Evolutionary conservation across 2,329 filamentous ascomycete species (phyloP), one percentile per base, ranked within the genome.

Genomic region (Xylaria sp.): DNA sequence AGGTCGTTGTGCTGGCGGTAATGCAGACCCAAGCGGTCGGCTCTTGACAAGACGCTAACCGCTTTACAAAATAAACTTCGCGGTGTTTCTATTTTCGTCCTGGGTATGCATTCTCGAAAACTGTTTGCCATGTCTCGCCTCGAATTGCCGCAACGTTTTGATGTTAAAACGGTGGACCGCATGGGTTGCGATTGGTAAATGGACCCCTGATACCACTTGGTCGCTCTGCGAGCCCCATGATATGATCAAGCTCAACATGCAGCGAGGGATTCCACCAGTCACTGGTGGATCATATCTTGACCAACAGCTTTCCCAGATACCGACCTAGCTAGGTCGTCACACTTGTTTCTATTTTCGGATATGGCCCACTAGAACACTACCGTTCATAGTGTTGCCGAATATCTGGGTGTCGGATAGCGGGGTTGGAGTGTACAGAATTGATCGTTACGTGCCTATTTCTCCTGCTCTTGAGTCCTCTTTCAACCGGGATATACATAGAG

Each of bases 331-430:
- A 27, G 24, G 24, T 55, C 42, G 53, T 63, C 61, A 48, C 53
- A 57, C 39, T 48, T 39, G 34, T 58, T 66, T 66, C 64, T 66
- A 66, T 66, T 66, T 66, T 66, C 11, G 58, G 57, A 27, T 12
- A 30, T 42, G 21, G 47, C 32, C 61, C 32, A 64, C 61, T 6
- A 14, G 61, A 30, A 30, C 6, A 27, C 61, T 56, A 19, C n/a
- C 4, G 30, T 48, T 27, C 14, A 48, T 56, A 36, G 50, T 11
- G 36, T 55, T 56, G 30, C 50, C 50, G 48, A 54, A 11, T 17
- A 19, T 58, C 39, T 47, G 39, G 57, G 47, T 53, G 58, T 42
- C 42, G 5, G 50, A 21, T 57, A 19, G 61, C 42, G 53, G 42
- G 50, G 60, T 47, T 55, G 4, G 6, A 32, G 9, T 51, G 32